These are phyloP conservation scores for Schwanniomyces occidentalis DNA, from an alignment of 805 yeast genomes.

Conservation along the genomic window DNA sequence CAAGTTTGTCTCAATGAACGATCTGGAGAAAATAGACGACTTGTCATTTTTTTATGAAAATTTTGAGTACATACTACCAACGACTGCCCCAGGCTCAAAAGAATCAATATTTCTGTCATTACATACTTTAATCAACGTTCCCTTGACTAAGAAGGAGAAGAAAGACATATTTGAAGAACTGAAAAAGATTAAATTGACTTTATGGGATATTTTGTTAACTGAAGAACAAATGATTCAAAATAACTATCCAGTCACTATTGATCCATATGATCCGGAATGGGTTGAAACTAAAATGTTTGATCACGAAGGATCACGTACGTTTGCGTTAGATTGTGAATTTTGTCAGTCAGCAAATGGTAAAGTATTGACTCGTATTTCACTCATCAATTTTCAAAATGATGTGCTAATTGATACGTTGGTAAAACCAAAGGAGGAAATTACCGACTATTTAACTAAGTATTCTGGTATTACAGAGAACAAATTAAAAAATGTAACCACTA, in stretches of 20 bases:
- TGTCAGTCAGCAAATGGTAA: constrained; percentile 62
- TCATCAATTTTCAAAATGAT: constrained; percentile 62
- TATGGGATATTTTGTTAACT: constrained; percentile 55
- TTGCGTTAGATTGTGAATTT: constrained; percentile 94
- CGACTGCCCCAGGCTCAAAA: constrained; percentile 66
- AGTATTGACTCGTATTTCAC: constrained; percentile 75
- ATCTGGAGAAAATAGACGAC: constrained; percentile 3
- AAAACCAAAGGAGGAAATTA: constrained; percentile 71
- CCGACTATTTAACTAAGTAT: constrained; percentile 77
- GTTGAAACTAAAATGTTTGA: constrained; percentile 47
- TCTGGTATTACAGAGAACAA: constrained; percentile 84
- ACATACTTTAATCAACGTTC: constrained; percentile 55
- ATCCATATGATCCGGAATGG: constrained; percentile 11
- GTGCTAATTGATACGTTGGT: constrained; percentile 73
- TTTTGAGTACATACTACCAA: constrained; percentile 48
- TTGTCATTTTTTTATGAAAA: constrained; percentile 35
- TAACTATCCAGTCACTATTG: constrained; percentile 60
- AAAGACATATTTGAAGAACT: constrained; percentile 34
- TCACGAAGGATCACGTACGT: constrained; percentile 62
- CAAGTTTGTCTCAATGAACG: constrained; percentile 7
- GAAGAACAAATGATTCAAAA: constrained; percentile 48
- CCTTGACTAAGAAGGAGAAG: constrained; percentile 58
- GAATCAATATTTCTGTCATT: constrained; percentile 55
- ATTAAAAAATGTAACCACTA: constrained; percentile 61
- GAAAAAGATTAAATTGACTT: constrained; percentile 36